These are phyloP conservation scores for Xylaria sp. DNA, from an alignment of 2,329 filamentous ascomycete species.

Conservation along the genomic window DNA sequence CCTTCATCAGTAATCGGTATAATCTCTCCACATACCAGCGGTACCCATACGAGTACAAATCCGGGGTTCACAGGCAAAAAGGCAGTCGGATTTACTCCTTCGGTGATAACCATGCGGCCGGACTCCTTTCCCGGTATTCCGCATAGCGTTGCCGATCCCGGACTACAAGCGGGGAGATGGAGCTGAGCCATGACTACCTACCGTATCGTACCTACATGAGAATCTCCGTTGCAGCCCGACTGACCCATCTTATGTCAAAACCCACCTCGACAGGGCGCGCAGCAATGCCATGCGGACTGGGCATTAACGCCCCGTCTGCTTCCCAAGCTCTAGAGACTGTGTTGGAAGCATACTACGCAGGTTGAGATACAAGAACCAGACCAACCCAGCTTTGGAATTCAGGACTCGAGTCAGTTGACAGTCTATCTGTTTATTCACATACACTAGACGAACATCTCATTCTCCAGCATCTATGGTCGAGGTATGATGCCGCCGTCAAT, in stretches of 20 bases:
- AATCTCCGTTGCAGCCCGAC: neutral
- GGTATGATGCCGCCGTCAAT: no score
- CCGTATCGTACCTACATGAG: neutral
- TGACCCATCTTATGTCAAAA: neutral
- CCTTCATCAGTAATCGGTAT: no score
- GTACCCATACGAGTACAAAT: no score
- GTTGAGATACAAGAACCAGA: neutral
- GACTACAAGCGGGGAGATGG: slow-evolving; percentile 15
- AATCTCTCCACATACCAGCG: no score
- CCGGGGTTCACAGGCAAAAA: no score
- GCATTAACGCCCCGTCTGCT: neutral
- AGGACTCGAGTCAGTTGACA: neutral
- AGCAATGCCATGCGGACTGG: neutral
- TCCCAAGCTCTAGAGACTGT: neutral
- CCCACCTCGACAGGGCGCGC: neutral
- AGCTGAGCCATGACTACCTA: neutral
- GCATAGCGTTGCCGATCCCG: slow-evolving; percentile 13
- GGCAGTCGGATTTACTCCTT: neutral
- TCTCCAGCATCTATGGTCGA: slow-evolving; percentile 22
- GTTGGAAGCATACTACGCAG: neutral
- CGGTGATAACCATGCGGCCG: neutral
- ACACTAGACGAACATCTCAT: slow-evolving; percentile 33
- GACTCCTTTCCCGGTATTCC: neutral
- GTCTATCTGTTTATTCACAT: neutral
- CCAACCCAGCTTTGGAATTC: neutral